Evolutionary conservation across 768 basidiomycete genomes (phyloP), one percentile per base, ranked within the genome.

Genomic region (Tricholomella constricta): DNA sequence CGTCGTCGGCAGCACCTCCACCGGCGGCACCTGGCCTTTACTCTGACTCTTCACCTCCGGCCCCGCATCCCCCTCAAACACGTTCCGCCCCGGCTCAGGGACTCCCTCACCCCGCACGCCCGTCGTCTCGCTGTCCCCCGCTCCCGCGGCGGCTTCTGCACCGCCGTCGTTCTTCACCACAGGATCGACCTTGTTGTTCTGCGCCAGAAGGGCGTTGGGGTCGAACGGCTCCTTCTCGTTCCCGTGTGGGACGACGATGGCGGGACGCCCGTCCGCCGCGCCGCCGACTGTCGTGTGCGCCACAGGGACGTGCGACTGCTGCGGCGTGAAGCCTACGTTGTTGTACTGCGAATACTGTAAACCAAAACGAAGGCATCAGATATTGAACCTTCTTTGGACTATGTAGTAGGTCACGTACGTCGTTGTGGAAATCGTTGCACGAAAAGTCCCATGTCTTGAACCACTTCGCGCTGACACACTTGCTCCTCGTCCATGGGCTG

Each of bases 401-500:
- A n/a, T n/a, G n/a, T n/a, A n/a, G n/a, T n/a, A n/a, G n/a, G n/a
- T n/a, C n/a, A 75, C 87, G 56, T 67, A 89, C 89, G 20, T 84
- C 73, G 20, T 86, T 80, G 17, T 73, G 69, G 74, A 88, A 91
- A n/a, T 87, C 86, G 35, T 81, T 74, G 68, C 95, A 99, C 25
- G 85, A 81, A 68, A 98, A 98, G 71, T 99, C 97, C 97, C 97
- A 99, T 4, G 87, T 89, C 74, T 86, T 92, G 35, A 96, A 60
- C 92, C 93, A 95, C 65, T 84, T 86, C 1, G 92, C 85, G 35
- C 73, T 79, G 46, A 78, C 67, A 61, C 97, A 98, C 56, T 91
- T 78, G 7, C 62, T 65, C 72, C 79, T 91, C 29, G 96, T 98
- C 97, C 96, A 98, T 0, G 82, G 77, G 17, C 72, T 82, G 0